Conservation (phyloP, 2,329 filamentous ascomycete genomes). For the Cytospora mali region DNA sequence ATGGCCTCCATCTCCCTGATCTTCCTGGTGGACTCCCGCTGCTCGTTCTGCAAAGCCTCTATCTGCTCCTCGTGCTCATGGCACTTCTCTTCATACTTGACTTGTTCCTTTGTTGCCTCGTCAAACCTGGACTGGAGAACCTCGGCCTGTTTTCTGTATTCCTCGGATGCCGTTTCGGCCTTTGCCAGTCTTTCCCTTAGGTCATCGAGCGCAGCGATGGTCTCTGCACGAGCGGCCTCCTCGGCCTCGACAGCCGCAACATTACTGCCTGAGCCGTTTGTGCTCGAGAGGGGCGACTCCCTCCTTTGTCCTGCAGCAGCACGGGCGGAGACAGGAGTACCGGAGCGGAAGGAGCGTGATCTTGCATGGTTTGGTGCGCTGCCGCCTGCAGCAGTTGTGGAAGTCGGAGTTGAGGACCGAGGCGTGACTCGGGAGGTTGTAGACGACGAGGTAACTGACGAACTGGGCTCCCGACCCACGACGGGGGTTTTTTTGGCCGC, state of each 20-base stretch:
- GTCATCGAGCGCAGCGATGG: conserved; percentile 78
- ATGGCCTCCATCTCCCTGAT: conserved; percentile 90
- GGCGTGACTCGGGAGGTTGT: conserved; percentile 41
- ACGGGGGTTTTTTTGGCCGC: conserved; percentile 56
- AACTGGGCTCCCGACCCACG: conserved; percentile 49
- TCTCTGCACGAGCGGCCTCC: conserved; percentile 77
- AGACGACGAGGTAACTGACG: conserved; percentile 35
- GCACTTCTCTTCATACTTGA: conserved; percentile 81
- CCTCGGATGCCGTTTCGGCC: conserved; percentile 76
- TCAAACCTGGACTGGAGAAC: conserved; percentile 85
- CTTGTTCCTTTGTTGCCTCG: conserved; percentile 80
- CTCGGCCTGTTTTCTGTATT: conserved; percentile 81
- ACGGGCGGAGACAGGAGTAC: conserved; percentile 72
- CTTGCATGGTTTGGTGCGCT: conserved; percentile 45
- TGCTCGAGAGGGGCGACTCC: conserved; percentile 46
- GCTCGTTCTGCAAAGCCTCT: conserved; percentile 80
- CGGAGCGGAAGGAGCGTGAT: conserved; percentile 66
- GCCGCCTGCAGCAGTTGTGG: conserved; percentile 44
- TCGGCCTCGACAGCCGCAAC: conserved; percentile 56
- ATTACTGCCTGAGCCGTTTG: conserved; percentile 39
- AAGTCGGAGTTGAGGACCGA: conserved; percentile 53
- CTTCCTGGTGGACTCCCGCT: conserved; percentile 79
- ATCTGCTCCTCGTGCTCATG: conserved; percentile 86
- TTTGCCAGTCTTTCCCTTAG: conserved; percentile 80
- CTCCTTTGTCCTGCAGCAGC: conserved; percentile 67